Percentiles rank a stretch among this genome's conserved stretches.
Evolutionary conservation across 2,329 filamentous ascomycete species (phyloP).

Genomic region (Penicillium paneum): DNA sequence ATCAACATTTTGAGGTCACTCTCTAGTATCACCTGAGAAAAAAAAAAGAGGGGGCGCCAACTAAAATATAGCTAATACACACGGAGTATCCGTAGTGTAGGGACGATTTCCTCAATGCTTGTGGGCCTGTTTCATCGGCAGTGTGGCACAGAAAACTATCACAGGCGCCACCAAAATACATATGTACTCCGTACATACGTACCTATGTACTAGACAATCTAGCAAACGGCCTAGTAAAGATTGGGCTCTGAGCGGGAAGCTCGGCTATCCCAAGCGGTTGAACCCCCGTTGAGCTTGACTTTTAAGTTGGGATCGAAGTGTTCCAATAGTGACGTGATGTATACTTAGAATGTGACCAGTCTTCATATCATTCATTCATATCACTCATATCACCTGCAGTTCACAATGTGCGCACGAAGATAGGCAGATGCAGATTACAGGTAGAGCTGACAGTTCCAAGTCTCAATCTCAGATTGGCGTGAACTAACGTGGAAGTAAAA

Average conservation of each 20-base stretch:
- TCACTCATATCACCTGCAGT: slow-evolving; percentile 1
- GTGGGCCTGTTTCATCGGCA: slow-evolving; percentile 12
- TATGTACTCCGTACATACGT: background rate
- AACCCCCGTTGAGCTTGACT: slow-evolving; percentile 16
- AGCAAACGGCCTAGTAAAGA: background rate
- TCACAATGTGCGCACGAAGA: background rate
- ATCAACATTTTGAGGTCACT: slow-evolving; percentile 16
- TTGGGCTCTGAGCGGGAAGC: slow-evolving; percentile 17
- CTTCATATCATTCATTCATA: no score
- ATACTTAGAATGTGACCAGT: background rate
- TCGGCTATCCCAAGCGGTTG: slow-evolving; percentile 22
- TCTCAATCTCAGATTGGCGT: background rate
- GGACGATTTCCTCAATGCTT: slow-evolving; percentile 6
- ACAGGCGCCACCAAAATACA: slow-evolving; percentile 15
- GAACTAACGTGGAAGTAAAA: slow-evolving; percentile 8
- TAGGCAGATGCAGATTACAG: background rate
- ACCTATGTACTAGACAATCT: background rate
- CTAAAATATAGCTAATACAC: slow-evolving; percentile 3
- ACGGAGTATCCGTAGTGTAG: background rate
- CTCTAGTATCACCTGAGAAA: slow-evolving; percentile 19
- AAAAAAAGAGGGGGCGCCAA: slow-evolving; percentile 2
- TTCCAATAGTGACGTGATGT: slow-evolving; percentile 1
- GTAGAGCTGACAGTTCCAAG: background rate
- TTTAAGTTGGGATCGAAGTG: background rate
- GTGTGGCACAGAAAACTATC: slow-evolving; percentile 2